These are phyloP conservation scores for Breynia disticha DNA, from an alignment of 441 rosid genomes.

Conservation along the genomic window DNA sequence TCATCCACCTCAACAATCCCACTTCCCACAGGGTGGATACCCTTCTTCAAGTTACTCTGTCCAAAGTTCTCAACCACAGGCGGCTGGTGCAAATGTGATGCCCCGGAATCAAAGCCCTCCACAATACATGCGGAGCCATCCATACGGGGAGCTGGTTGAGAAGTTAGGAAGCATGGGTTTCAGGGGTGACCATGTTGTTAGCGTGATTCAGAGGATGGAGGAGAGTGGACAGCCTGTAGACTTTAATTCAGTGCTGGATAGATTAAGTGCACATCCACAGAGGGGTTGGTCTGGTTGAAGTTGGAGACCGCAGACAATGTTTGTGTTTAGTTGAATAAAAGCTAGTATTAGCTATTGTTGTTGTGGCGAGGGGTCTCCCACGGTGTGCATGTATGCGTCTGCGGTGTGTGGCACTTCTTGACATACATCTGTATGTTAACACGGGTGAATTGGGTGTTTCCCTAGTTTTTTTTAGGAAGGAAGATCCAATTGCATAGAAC, in stretches of 20 bases:
- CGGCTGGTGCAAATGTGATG: conserved; percentile 29
- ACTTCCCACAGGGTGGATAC: conserved; percentile 62
- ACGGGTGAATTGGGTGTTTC: conserved; percentile 11
- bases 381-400: conserved; percentile 8
- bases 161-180: conserved; percentile 84
- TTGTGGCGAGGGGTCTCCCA: not conserved
- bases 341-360: not conserved
- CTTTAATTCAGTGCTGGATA: conserved; percentile 69
- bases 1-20: conserved; percentile 49
- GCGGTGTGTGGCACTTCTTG: not conserved
- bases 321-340: conserved; percentile 18
- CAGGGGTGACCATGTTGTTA: conserved; percentile 57
- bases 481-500: conserved; percentile 6
- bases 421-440: conserved; percentile 1
- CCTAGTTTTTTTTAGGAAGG: conserved; percentile 13
- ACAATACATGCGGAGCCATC: conserved; percentile 45
- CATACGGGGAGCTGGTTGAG: conserved; percentile 64
- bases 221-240: conserved; percentile 80
- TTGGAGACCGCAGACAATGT: not conserved
- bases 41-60: conserved; percentile 26
- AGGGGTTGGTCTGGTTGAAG: conserved; percentile 63
- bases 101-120: conserved; percentile 36
- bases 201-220: conserved; percentile 85
- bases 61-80: conserved; percentile 37
- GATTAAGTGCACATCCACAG: conserved; percentile 54